Percentiles rank a stretch among this genome's conserved stretches.
These are phyloP conservation scores for Moringa oleifera DNA, from an alignment of 345 rosid species.

Conservation along the genomic window DNA sequence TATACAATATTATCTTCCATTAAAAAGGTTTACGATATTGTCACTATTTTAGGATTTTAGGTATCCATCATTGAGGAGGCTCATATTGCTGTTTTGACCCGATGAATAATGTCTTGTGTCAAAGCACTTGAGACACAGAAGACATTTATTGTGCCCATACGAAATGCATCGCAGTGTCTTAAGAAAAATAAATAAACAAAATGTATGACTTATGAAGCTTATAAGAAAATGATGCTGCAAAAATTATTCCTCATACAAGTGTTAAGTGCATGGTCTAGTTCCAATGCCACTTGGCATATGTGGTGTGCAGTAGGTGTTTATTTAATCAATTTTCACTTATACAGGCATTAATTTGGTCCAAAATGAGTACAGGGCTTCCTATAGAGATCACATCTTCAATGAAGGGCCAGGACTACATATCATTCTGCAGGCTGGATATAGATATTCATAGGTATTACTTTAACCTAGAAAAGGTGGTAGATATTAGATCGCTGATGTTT, in stretches of 20 bases:
- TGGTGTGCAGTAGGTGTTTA: conserved; percentile 5
- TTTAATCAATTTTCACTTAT: conserved; percentile 9
- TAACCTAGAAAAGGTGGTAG: conserved; percentile 3
- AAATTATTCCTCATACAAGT: not conserved
- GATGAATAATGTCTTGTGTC: no score
- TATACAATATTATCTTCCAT: no score
- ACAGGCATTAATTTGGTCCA: conserved; percentile 99
- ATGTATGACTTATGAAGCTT: no score
- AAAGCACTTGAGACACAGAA: no score
- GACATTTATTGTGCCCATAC: not conserved
- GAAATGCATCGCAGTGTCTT: no score
- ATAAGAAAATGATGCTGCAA: no score
- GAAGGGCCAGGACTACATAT: conserved; percentile 65
- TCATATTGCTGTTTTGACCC: not conserved
- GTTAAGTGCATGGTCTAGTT: not conserved
- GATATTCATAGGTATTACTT: conserved; percentile 77
- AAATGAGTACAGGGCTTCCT: conserved; percentile 98
- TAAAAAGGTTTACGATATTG: no score
- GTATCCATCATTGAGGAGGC: not conserved
- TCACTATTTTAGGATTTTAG: not conserved
- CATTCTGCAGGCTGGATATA: conserved; percentile 92
- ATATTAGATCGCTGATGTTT: no score
- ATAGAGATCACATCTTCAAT: conserved; percentile 90
- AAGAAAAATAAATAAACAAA: no score
- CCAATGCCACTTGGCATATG: not conserved